Evolutionary conservation across 371 early-diverging fungal genomes (phyloP), one percentile per base, ranked within the genome.

Genomic region (Mucor piriformis): DNA sequence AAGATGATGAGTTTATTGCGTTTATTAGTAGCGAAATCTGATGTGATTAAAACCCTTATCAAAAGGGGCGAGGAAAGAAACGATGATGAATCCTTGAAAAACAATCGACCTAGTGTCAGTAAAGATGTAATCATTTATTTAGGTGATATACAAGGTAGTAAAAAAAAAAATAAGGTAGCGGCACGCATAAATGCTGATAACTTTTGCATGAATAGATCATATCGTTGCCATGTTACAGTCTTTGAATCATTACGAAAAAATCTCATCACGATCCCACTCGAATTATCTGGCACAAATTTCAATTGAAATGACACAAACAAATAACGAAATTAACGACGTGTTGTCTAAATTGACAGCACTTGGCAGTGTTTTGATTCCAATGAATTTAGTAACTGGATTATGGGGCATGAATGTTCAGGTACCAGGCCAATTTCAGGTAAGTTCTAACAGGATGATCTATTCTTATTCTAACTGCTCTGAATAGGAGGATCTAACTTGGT

Each of bases 231-330:
- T 96, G 94, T 69, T 91, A 2, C 95, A 95, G 63, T 93, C 90
- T 23, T 77, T 95, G 15, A 74, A 79, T 47, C 95, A 96, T 50
- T 93, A 91, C 62, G 96, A 97, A 67, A 90, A 88, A 57, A 91
- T 95, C 23, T 81, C 96, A 1, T 88, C 91, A 1, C 80, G 97
- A 6, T 86, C 94, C 0, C 97, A 98, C 59, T 86, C 91, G n/a
- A 97, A 96, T 65, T 97, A 98, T 61, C 73, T 98, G 47, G 98
- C 97, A 0, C 95, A 95, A 59, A 97, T 97, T 37, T 90, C 90
- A 1, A 93, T 98, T 29, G 97, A 97, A 72, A 89, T 97, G 66
- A 97, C 96, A 6, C 92, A 94, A 66, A 86, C 94, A 1, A 92
- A 92, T 24, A 95, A 95, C 71, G 70, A 87, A 47, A 95, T 95